phyloP scores from a whole-genome alignment of 73 alveolate species.

The Tetrahymena borealis region DNA sequence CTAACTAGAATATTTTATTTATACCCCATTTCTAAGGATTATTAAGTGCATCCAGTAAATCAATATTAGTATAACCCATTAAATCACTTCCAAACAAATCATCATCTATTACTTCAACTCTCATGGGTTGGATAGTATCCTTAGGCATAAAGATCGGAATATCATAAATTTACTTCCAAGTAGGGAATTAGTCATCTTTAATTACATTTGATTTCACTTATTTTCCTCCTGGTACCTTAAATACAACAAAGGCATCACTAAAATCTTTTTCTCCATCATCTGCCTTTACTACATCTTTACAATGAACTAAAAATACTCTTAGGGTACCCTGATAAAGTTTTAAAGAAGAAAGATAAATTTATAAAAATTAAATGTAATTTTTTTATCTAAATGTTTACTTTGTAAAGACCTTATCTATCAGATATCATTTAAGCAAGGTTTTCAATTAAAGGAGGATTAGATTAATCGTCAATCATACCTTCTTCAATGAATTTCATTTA shows the following conservation, averaged over 20 bases:
- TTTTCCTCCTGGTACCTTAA: constrained; percentile 40
- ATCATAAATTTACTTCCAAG: constrained; percentile 31
- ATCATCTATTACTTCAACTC: constrained; percentile 40
- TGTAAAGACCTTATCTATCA: constrained; percentile 6
- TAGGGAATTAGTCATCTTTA: constrained; percentile 8
- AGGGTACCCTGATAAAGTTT: constrained; percentile 20
- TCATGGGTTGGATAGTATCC: constrained; percentile 9
- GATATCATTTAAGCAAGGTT: constrained; percentile 11
- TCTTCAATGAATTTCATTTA: constrained; percentile 21
- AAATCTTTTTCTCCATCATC: constrained; percentile 7
- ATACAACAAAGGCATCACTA: constrained; percentile 29
- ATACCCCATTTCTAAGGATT: constrained; percentile 31
- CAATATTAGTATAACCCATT: constrained; percentile 25
- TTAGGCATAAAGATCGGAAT: constrained; percentile 29
- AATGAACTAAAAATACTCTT: constrained; percentile 31
- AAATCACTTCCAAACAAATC: constrained; percentile 27
- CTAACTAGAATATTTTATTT: constrained; percentile 4
- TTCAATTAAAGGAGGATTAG: constrained; percentile 30
- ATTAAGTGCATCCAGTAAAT: constrained; percentile 5
- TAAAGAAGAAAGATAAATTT: too few relatives aligned
- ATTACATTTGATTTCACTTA: constrained; percentile 2
- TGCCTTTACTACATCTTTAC: constrained; percentile 17
- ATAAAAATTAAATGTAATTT: neutral
- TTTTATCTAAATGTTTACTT: neutral
- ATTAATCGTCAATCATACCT: constrained; percentile 37